Evolutionary conservation across 306 rosid genomes (phyloP), one percentile per base, ranked within the genome.

Genomic region (Vigna unguiculata): DNA sequence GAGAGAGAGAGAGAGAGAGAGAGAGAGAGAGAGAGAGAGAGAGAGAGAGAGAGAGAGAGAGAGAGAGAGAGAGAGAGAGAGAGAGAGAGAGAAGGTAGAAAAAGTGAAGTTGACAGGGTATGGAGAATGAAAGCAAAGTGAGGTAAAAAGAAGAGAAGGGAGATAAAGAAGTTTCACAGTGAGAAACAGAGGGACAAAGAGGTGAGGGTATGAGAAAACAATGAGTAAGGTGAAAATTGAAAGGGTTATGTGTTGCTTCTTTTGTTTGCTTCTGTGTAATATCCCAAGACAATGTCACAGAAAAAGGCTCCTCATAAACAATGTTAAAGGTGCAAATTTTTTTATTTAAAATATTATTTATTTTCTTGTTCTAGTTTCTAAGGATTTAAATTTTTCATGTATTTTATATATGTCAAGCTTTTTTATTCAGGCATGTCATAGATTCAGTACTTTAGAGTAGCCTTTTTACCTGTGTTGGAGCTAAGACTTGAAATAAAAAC

Each of bases 111-210:
- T 51, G 47, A 43, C 46, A 20, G 80, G 74, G 63, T 6, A 60
- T 59, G 78, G 77, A 63, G 69, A 81, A 80, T 74, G 71, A 85
- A 86, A 71, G 83, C 53, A 83, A 82, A 46, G 73, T 43, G 32
- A 41, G 62, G 69, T 78, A 74, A 83, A 86, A 86, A 70, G 48
- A 84, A 78, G 61, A 63, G 40, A 73, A 70, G 55, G 38, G 47
- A 67, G 86, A 87, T 19, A 87, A 86, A 34, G 87, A 87, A 78
- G 85, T 82, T 54, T 68, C 87, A 85, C 54, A 16, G 83, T 45
- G 71, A 16, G 14, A 79, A 85, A 80, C 90, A 86, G 83, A 85
- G 87, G 45, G 89, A 90, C 88, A 90, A 71, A 85, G 84, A 24
- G 80, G 87, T 72, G 61, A 82, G 86, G 86, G 84, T 55, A 8